These are phyloP conservation scores for Penicillium alfredii DNA, from an alignment of 495 filamentous ascomycete genomes.

Conservation along the genomic window DNA sequence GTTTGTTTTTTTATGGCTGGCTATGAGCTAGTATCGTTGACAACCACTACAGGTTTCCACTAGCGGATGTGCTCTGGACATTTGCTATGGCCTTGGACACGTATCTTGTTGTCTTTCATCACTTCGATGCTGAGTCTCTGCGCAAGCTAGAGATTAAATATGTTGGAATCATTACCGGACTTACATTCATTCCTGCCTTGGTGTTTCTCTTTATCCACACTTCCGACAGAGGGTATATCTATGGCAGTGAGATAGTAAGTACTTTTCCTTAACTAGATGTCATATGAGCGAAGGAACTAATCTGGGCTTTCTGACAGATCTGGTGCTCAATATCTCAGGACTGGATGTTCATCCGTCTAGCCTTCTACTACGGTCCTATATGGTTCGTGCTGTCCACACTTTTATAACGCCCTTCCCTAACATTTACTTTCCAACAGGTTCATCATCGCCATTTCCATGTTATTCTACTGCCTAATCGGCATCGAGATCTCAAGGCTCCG, in stretches of 20 bases:
- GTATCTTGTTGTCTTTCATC: constrained; percentile 40
- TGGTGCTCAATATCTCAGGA: constrained; percentile 43
- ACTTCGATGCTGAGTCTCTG: constrained; percentile 33
- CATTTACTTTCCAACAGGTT: constrained; percentile 22
- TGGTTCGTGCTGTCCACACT: constrained; percentile 27
- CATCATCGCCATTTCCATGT: constrained; percentile 30
- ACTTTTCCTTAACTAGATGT: not conserved
- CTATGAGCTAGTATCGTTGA: constrained; percentile 1
- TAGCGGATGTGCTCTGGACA: constrained; percentile 48
- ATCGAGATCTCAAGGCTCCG: constrained; percentile 36
- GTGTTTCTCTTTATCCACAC: constrained; percentile 37
- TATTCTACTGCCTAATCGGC: constrained; percentile 37
- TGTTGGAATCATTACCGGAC: constrained; percentile 25
- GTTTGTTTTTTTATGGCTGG: not conserved
- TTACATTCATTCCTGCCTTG: constrained; percentile 39
- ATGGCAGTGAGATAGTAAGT: constrained; percentile 39
- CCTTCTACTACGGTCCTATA: constrained; percentile 41
- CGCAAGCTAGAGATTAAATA: constrained; percentile 39
- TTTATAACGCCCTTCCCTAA: not conserved
- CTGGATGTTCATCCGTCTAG: constrained; percentile 40
- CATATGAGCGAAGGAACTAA: not conserved
- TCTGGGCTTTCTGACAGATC: constrained; percentile 16
- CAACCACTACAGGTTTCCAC: constrained; percentile 34
- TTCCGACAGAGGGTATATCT: constrained; percentile 34
- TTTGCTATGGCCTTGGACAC: constrained; percentile 42